Evolutionary conservation across 768 basidiomycete species (phyloP), one percentile per base, ranked within the genome.

Genomic region (Calocybe indica): DNA sequence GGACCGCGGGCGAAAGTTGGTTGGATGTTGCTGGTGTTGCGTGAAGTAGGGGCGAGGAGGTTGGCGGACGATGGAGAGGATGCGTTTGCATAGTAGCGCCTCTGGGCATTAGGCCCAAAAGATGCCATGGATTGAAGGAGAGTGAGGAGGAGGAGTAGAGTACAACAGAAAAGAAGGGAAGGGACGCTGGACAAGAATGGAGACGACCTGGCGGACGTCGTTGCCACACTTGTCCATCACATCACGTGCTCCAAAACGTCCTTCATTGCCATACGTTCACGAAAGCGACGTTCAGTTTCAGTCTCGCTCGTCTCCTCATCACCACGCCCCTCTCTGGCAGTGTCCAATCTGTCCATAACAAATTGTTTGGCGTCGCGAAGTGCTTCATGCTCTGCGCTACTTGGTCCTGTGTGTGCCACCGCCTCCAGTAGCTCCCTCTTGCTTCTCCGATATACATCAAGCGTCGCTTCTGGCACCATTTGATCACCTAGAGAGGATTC

Each of bases 21-120:
- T 57, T 73, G 72, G 49, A 73, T 65, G 61, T 55, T 48, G 43
- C 49, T 55, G 49, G 49, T 55, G 58, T 31, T 54, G 42, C 51
- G 56, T 31, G 52, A 51, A 13, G 67, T 58, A 35, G 62, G 58
- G 7, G 72, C 65, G 36, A 82, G 65, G 45, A 83, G 76, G 58
- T 70, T 78, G 31, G 75, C 63, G 6, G 76, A 75, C 4, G 82
- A 83, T 5, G 72, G 70, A 8, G 78, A 69, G 51, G 67, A 62
- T 49, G 61, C 57, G 15, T 67, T 62, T 52, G 63, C 61, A 55
- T 69, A 67, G 56, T 74, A 71, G 49, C 65, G 70, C 44, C 67
- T 67, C 49, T 73, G 70, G 51, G 71, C 54, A 55, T 71, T 68
- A 12, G 66, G 63, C 32, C 60, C 60, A 42, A 61, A 58, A 49